Base-by-base conservation (phyloP, 805 yeast species). In the Zygoascus bituminiphila region DNA sequence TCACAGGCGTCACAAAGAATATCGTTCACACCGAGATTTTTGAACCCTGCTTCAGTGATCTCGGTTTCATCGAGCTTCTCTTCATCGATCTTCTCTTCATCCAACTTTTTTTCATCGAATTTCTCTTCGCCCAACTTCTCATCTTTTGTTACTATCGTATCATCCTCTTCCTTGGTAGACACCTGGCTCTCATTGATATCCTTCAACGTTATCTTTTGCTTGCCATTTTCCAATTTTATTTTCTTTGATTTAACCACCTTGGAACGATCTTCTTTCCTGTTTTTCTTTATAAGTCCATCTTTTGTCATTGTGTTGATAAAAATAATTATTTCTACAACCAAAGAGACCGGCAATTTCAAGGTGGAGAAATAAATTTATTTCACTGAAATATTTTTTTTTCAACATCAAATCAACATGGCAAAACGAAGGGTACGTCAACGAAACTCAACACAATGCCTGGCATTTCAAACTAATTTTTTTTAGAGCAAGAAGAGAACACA, bases 401-500 rank as follows among this genome's bases (percentile, higher is more conserved):
- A 19, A n/a, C 25, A 17, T n/a, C 46, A 42, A 19, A 25, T 25
- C 36, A 15, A 36, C 41, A 77, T 77, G 81, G 80, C 78, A 37
- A 73, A 71, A 57, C 71, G 79, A 72, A 76, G 77, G 69, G 73
- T 69, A 59, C 38, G 71, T 60, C 9, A 2, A 2, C 10, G 2
- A 24, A 2, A 6, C 17, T 17, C 29, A 39, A n/a, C 42, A 39
- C 36, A 38, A n/a, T 33, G 35, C 31, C 5, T 8, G 19, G 21
- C n/a, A 4, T 17, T 46, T 44, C 47, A 19, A 46, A 54, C 57
- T 54, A 57, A 54, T 57, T 25, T 5, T n/a, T 36, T 45, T 31
- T 49, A 77, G 76, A 76, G 73, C 49, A 89, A 88, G 70, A 85
- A 80, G 64, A 83, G 96, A 77, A 91, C 98, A 14, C 97, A 89